Conservation (phyloP, 768 basidiomycete genomes). For the Lyophyllum shimeji region DNA sequence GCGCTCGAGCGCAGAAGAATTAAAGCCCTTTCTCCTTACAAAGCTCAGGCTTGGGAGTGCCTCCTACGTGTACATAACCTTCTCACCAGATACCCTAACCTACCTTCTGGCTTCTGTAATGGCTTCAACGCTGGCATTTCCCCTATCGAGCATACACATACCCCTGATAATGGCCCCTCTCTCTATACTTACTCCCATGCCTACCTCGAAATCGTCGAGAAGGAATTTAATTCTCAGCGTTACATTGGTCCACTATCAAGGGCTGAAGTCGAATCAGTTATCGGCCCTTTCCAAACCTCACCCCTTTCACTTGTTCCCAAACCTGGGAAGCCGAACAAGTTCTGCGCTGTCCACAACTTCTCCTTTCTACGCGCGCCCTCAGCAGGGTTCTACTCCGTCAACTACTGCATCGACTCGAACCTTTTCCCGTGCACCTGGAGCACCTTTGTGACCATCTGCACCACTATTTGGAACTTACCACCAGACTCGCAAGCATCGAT, state of each 20-base stretch:
- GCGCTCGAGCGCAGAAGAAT: conserved; percentile 31
- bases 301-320: conserved; percentile 38
- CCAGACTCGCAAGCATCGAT: conserved; percentile 35
- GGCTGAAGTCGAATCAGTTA: conserved; percentile 20
- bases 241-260: conserved; percentile 33
- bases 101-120: conserved; percentile 20
- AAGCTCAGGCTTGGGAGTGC: conserved; percentile 26
- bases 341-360: conserved; percentile 36
- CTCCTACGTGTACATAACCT: conserved; percentile 20
- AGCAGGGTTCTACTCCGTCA: conserved; percentile 25
- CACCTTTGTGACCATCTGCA: conserved; percentile 32
- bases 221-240: conserved; percentile 21
- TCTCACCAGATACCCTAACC: conserved; percentile 20
- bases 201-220: conserved; percentile 19
- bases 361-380: conserved; percentile 24
- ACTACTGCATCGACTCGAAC: conserved; percentile 28
- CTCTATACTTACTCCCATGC: neutral
- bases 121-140: conserved; percentile 37
- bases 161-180: conserved; percentile 32
- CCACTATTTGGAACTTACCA: conserved; percentile 31
- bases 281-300: conserved; percentile 39
- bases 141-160: conserved; percentile 21
- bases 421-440: conserved; percentile 43
- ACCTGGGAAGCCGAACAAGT: conserved; percentile 28
- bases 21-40: conserved; percentile 30